phyloP scores from a whole-genome alignment of 2,329 filamentous ascomycete species.

The Beauveria medogensis region DNA sequence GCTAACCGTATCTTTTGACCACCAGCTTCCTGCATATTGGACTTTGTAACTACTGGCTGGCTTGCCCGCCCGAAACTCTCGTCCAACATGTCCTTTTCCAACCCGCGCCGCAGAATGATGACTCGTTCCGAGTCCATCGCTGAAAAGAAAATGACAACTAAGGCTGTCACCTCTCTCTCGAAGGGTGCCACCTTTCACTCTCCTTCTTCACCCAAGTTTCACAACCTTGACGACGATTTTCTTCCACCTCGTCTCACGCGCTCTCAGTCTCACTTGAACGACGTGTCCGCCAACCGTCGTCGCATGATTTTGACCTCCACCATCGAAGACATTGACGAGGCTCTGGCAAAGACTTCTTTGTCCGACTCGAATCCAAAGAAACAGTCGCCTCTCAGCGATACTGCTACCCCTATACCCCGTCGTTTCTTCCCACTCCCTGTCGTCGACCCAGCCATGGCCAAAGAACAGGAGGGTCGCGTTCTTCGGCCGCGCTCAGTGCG shows the following conservation, averaged over 20 bases:
- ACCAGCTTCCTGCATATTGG: conserved; percentile 24
- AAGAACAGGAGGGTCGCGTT: conserved; percentile 38
- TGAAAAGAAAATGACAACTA: conserved; percentile 37
- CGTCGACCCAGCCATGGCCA: conserved; percentile 40
- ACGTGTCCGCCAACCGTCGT: conserved; percentile 61
- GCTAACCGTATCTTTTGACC: conserved; percentile 8
- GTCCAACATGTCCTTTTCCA: conserved; percentile 39
- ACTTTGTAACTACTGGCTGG: conserved; percentile 18
- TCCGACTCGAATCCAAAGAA: conserved; percentile 19
- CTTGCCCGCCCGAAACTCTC: conserved; percentile 24
- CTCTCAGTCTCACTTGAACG: conserved; percentile 62
- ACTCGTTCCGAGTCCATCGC: conserved; percentile 34
- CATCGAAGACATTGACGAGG: conserved; percentile 49
- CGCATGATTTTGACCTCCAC: conserved; percentile 54
- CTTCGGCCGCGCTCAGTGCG: conserved; percentile 48
- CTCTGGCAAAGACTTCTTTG: conserved; percentile 41
- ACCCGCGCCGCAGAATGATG: conserved; percentile 31
- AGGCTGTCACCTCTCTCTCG: conserved; percentile 51
- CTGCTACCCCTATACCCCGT: conserved; percentile 51
- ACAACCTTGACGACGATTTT: conserved; percentile 31
- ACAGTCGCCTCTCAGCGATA: conserved; percentile 37
- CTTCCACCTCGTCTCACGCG: conserved; percentile 51
- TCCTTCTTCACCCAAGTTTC: conserved; percentile 26
- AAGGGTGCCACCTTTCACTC: conserved; percentile 65
- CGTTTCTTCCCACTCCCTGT: conserved; percentile 51